Conservation (phyloP, 768 basidiomycete species). For the Russula sp. region DNA sequence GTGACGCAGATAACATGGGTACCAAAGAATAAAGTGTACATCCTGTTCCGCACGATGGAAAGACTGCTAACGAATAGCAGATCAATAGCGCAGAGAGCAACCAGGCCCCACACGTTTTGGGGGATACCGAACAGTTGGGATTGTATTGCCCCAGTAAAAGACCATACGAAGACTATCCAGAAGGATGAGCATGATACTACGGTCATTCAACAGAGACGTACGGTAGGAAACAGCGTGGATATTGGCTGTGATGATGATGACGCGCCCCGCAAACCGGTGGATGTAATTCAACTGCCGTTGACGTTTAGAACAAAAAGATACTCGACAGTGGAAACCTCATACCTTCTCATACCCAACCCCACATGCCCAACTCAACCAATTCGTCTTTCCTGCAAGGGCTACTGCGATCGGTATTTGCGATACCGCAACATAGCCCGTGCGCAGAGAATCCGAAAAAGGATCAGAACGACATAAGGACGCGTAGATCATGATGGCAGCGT, state of each 20-base stretch:
- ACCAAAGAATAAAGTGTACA: constrained; percentile 46
- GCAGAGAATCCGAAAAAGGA: constrained; percentile 38
- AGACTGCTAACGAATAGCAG: constrained; percentile 43
- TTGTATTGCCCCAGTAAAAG: constrained; percentile 4
- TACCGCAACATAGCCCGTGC: constrained; percentile 41
- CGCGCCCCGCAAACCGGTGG: constrained; percentile 50
- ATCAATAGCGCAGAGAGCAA: constrained; percentile 40
- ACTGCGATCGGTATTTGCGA: constrained; percentile 48
- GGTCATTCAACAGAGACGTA: constrained; percentile 29
- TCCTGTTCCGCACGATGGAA: constrained; percentile 42
- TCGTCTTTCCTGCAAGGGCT: constrained; percentile 51
- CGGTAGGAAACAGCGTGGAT: constrained; percentile 45
- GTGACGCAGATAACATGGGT: constrained; percentile 46
- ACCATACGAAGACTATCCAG: constrained; percentile 18
- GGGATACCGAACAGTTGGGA: neutral
- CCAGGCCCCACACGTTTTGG: constrained; percentile 33
- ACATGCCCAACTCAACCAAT: constrained; percentile 40
- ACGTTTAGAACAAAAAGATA: neutral
- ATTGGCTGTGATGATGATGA: constrained; percentile 43
- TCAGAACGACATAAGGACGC: constrained; percentile 39
- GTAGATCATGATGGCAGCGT: constrained; percentile 40
- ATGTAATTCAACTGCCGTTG: constrained; percentile 49
- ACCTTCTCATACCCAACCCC: constrained; percentile 51
- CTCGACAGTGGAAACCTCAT: constrained; percentile 13
- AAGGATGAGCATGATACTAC: neutral